Evolutionary conservation across 768 basidiomycete species (phyloP), one percentile per base, ranked within the genome.

Genomic region (Tulasnella sp.): DNA sequence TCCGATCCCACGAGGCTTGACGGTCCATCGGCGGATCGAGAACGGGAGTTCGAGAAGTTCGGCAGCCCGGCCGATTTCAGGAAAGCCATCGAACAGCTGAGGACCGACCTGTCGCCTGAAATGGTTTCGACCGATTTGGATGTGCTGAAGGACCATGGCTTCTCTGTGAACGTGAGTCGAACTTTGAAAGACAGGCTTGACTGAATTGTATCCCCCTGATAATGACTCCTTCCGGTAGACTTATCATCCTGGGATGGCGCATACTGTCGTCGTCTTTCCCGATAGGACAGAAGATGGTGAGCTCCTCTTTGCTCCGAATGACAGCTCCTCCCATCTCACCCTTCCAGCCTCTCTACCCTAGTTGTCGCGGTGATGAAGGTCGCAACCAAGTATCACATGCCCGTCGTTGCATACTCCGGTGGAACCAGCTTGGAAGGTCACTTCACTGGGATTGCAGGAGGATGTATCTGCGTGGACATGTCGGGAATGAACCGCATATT

Each of bases 351-450:
- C n/a, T n/a, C n/a, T n/a, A n/a, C n/a, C n/a, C n/a, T n/a, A n/a
- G n/a, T n/a, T n/a, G n/a, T n/a, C n/a, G n/a, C n/a, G n/a, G n/a
- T n/a, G n/a, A 83, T 96, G 60, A 79, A 85, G 60, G 78, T 91
- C 44, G 82, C 92, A 0, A 74, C 78, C 46, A 82, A 82, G 67
- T 84, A 82, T 68, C 74, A 74, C 49, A 74, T 94, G 31, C 92
- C 92, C 2, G 76, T 94, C 27, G 81, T 81, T 15, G 81, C 90
- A 2, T 92, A 84, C 66, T 82, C 85, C 49, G 92, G 90, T 1
- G 91, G 87, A 11, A 94, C 90, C 0, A 85, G 83, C 66, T 74
- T 93, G 11, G 92, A 94, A 68, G 90, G 90, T 0, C 89, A 94
- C 71, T 88, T 84, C 62, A 80, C 80, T 49, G 86, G 85, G 9